phyloP scores from a whole-genome alignment of 2,329 filamentous ascomycete genomes.

The Exutisphaerella laricina region DNA sequence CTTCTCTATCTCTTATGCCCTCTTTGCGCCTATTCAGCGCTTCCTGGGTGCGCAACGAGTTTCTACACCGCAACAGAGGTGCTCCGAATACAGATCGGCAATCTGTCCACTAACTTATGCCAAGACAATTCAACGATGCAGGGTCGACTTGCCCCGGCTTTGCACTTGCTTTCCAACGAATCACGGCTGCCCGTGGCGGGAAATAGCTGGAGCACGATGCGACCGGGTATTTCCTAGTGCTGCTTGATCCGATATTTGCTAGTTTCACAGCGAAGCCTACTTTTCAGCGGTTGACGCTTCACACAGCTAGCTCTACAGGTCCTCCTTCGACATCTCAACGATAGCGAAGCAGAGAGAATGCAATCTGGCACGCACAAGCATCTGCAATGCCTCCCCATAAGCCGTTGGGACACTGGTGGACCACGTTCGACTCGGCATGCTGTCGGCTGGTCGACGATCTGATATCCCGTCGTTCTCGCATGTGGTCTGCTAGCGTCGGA shows the following conservation, averaged over 20 bases:
- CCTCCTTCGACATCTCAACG: not conserved
- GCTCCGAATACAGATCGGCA: not conserved
- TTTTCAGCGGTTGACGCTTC: no score
- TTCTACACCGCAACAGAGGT: not conserved
- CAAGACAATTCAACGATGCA: constrained; percentile 2
- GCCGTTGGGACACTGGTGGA: constrained; percentile 3
- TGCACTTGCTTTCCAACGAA: not conserved
- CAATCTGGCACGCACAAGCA: not conserved
- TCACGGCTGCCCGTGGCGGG: not conserved
- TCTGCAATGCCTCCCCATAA: no score
- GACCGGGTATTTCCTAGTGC: not conserved
- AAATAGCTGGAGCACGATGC: not conserved
- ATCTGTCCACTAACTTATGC: not conserved
- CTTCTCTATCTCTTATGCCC: not conserved
- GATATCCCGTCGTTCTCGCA: constrained; percentile 3
- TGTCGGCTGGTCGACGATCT: not conserved
- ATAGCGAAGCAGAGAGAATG: no score
- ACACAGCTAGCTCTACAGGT: not conserved
- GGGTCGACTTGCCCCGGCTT: not conserved
- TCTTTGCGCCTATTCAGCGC: not conserved
- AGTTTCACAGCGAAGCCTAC: not conserved
- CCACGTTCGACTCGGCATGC: not conserved
- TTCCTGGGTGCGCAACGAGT: not conserved
- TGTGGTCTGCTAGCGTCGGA: not conserved
- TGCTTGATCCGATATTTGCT: not conserved